These are phyloP conservation scores for Fonsecaea pedrosoi DNA, from an alignment of 2,329 filamentous ascomycete genomes.

Conservation along the genomic window DNA sequence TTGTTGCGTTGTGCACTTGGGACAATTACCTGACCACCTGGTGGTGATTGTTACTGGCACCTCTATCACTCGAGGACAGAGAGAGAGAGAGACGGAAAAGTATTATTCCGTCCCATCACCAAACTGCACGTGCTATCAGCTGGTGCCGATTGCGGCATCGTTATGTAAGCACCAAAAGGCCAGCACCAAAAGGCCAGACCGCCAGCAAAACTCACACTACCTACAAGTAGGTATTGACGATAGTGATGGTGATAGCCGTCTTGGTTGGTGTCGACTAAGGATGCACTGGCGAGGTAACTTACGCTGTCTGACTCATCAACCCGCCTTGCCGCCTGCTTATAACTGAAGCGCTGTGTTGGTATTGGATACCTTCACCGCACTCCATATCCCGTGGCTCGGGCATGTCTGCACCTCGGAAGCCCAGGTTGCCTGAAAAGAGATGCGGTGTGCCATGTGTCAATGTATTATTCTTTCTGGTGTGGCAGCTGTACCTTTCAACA, in stretches of 20 bases:
- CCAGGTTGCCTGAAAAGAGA: neutral
- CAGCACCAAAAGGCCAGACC: neutral
- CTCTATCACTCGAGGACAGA: too few relatives aligned
- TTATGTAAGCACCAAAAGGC: neutral
- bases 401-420: neutral
- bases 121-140: too few relatives aligned
- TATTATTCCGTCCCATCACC: too few relatives aligned
- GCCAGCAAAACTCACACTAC: too few relatives aligned
- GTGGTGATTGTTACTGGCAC: too few relatives aligned
- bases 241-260: neutral
- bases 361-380: neutral
- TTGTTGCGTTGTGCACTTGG: too few relatives aligned
- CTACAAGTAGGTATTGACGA: neutral
- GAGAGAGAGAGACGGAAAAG: too few relatives aligned
- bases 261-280: neutral
- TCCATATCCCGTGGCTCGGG: neutral
- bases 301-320: neutral
- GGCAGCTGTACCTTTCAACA: neutral
- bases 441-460: neutral
- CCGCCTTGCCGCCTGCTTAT: neutral
- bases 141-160: neutral
- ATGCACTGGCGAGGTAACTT: neutral
- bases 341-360: neutral
- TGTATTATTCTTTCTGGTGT: too few relatives aligned
- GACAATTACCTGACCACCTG: too few relatives aligned